Base-by-base conservation (phyloP, 176 grass and related monocot species). In the Oryza officinalis region DNA sequence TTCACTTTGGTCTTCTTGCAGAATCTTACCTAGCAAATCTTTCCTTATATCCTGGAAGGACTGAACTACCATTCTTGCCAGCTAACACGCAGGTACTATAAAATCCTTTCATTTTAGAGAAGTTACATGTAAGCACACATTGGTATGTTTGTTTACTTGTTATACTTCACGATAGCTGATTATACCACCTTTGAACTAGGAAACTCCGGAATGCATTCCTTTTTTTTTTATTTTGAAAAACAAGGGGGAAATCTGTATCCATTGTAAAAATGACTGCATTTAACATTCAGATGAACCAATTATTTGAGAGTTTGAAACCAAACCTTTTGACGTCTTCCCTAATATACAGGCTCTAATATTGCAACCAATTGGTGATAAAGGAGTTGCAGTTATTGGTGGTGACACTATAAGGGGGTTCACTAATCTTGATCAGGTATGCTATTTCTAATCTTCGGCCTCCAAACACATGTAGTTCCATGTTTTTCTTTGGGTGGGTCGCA, bases 21-120 rank as follows among this genome's bases (percentile, higher is more conserved):
- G 95, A 98, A 90, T 95, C 79, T 60, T 98, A 95, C 78, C 81
- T 98, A 76, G 93, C 96, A 88, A 95, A 98, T 73, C 90, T 95
- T 64, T 80, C 87, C 80, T 54, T 98, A 26, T 98, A 95, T 81
- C 93, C 96, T 65, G 93, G 93, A 74, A 91, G 85, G 54, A 85
- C 89, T 32, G 91, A 93, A 81, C 31, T 98, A 27, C 83, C 96
- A 12, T 98, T 98, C 85, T 91, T 98, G 27, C 96, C 96, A 26
- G 60, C 72, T 63, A 93, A 90, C 73, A 98, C 93, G 22, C 96
- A 97, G 92, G 95, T 97, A 33, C 71, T 97, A 33, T 61, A 32
- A 28, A 22, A 54, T 72, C 12, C 28, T 81, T 80, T 67, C 65
- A 27, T 77, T 88, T 72, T 64, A 33, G 5, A 71, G 18, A 80